Base-by-base conservation (phyloP, 2,329 filamentous ascomycete species). In the Calonectria henricotiae region DNA sequence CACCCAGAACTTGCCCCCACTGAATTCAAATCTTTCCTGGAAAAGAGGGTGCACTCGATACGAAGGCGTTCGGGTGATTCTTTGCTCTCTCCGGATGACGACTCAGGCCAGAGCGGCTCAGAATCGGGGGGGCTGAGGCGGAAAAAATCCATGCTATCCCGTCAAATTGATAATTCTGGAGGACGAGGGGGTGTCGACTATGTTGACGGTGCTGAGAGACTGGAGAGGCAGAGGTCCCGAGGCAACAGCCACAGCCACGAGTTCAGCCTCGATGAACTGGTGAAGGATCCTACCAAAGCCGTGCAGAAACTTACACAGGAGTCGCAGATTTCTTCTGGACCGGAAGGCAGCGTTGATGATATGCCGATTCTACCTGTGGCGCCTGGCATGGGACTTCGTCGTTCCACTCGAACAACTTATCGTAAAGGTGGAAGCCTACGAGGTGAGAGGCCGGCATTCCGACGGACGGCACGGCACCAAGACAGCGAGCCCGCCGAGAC, bases 1-100 rank as follows among this genome's bases (percentile, higher is more conserved):
- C 96, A 99, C 78, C 96, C 96, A 0, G 96, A 99, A 82, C 86
- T 99, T 60, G 96, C 96, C 3, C 96, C 96, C 1, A 95, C 93
- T 79, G 96, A 98, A 76, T 99, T 98, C 86, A 98, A 97, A 82
- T 96, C 93, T 1, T 99, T 98, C 76, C 89, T 99, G 2, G 96
- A 99, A 78, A 97, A 95, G 72, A 92, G 95, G 79, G 94, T 98
- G 13, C 93, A 98, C 76, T 92, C 94, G 41, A 97, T 98, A 76
- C 92, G 94, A 80, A 89, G 95, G 74, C 90, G 94, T 76, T 97
- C 95, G 1, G 92, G 92, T 27, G 94, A 92, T 75, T 92, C 87
- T 73, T 87, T 87, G 43, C 83, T 95, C 55, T 89, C 90, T 35
- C 83, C 88, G 6, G 88, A 92, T 9, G 75, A 74, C 72, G 84